These are phyloP conservation scores for Stylonectria norvegica DNA, from an alignment of 2,329 filamentous ascomycete species.

Conservation along the genomic window DNA sequence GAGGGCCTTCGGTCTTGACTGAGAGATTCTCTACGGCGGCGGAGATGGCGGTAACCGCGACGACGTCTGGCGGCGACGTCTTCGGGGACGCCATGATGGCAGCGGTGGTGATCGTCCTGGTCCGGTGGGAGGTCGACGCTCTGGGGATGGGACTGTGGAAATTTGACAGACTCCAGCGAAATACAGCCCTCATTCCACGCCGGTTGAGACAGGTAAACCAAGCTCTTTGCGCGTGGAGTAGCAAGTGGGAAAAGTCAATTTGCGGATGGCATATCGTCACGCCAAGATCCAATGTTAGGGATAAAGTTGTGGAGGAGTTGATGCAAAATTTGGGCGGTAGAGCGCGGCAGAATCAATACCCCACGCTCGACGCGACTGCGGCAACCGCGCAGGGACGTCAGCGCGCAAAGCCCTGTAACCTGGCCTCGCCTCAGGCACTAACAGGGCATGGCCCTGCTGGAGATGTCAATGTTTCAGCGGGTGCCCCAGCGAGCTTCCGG, in stretches of 20 bases:
- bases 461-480: background rate
- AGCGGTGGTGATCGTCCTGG: slow-evolving; percentile 11
- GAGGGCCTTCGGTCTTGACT: slow-evolving; percentile 16
- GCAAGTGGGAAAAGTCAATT: slow-evolving; percentile 3
- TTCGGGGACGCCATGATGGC: slow-evolving; percentile 18
- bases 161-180: slow-evolving; percentile 22
- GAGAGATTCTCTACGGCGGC: slow-evolving; percentile 17
- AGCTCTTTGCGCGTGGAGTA: slow-evolving; percentile 2
- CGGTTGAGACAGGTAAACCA: background rate
- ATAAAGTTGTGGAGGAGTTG: too few relatives aligned
- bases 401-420: background rate
- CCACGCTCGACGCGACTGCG: background rate
- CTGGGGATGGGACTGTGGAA: slow-evolving; percentile 16
- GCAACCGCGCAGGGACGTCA: background rate
- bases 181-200: slow-evolving; percentile 27
- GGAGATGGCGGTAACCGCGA: slow-evolving; percentile 14
- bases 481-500: too few relatives aligned
- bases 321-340: slow-evolving; percentile 28
- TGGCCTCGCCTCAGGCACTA: too few relatives aligned
- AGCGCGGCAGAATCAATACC: slow-evolving; percentile 24
- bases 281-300: too few relatives aligned
- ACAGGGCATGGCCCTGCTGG: background rate
- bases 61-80: slow-evolving; percentile 11
- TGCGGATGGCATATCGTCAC: slow-evolving; percentile 11
- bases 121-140: slow-evolving; percentile 7